Base-by-base conservation (phyloP, 2,329 filamentous ascomycete species). In the Blastomyces percursus region DNA sequence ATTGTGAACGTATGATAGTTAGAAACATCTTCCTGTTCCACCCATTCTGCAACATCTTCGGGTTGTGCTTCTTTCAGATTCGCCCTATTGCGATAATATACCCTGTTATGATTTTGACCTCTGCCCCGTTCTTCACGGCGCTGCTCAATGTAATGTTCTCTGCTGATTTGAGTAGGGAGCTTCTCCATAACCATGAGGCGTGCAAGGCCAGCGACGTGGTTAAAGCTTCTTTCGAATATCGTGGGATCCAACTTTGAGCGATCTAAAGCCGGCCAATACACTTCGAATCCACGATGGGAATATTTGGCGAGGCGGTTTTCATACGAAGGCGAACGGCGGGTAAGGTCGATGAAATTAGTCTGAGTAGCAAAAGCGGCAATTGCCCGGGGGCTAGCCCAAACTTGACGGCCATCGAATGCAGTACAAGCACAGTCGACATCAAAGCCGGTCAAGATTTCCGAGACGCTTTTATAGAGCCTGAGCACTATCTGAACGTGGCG, bases 281-380 rank as follows among this genome's bases (percentile, higher is more conserved):
- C 84, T 73, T 96, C 91, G 66, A 96, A 96, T 19, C 90, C 89
- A 52, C 90, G 81, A 70, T 89, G 89, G 16, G 88, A 89, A 73
- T 96, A 93, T 73, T 95, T 95, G 19, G 89, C 90, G 14, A 95
- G 80, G 11, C 91, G 86, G 67, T 90, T 95, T 71, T 96, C 91
- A 68, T 96, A 96, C 0, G 90, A 94, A 0, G 90, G 90, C 21
- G 89, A 93, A 51, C 91, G 85, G 24, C 91, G 83, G 3, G 84
- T 86, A 44, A 96, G 80, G 70, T 96, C 91, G 64, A 95, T 81
- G 2, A 86, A 86, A 69, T 96, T 95, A 71, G 85, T 81, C 74
- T 96, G 91, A 0, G 89, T 93, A 71, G 93, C 86, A 73, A 88
- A 93, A 11, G 90, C 87, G 54, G 84, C 85, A 16, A 96, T 73